Evolutionary conservation across 495 filamentous ascomycete genomes (phyloP).

Genomic region (Cryomyces antarcticus): DNA sequence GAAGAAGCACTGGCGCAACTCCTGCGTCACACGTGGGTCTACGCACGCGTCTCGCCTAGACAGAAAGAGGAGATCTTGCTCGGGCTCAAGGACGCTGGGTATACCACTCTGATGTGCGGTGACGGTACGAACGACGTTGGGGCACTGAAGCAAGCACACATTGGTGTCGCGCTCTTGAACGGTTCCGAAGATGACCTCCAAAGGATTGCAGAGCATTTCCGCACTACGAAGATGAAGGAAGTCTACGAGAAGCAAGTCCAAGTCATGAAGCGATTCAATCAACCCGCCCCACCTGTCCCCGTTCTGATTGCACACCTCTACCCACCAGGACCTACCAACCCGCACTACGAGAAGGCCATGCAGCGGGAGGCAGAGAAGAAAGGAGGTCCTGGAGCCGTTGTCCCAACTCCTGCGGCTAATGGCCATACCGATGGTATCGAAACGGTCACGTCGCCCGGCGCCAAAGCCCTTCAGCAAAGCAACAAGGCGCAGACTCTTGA

Average conservation of each 20-base stretch:
- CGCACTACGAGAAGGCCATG: conserved; percentile 89
- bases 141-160: conserved; percentile 93
- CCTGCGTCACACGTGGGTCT: conserved; percentile 85
- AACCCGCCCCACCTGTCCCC: conserved; percentile 75
- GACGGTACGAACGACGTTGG: conserved; percentile 98
- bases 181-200: conserved; percentile 79
- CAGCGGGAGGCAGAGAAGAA: conserved; percentile 61
- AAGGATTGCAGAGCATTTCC: conserved; percentile 77
- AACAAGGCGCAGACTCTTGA: conserved; percentile 29
- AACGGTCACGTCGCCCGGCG: conserved; percentile 49
- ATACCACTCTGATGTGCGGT: conserved; percentile 96
- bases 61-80: conserved; percentile 98
- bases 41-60: conserved; percentile 92
- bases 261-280: conserved; percentile 86
- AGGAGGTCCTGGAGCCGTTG: background rate
- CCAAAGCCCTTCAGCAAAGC: conserved; percentile 44
- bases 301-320: conserved; percentile 83
- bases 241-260: conserved; percentile 88
- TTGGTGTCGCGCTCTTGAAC: conserved; percentile 90
- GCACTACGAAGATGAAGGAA: conserved; percentile 93
- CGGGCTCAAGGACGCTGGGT: conserved; percentile 86
- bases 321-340: conserved; percentile 76
- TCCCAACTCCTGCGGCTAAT: conserved; percentile 17
- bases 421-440: conserved; percentile 28
- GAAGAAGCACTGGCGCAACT: conserved; percentile 51